A percentile compares a stretch with the other conserved stretches of the same genome.
Evolutionary conservation across 2,329 filamentous ascomycete genomes (phyloP).

Genomic region (Ascomycota sp.): DNA sequence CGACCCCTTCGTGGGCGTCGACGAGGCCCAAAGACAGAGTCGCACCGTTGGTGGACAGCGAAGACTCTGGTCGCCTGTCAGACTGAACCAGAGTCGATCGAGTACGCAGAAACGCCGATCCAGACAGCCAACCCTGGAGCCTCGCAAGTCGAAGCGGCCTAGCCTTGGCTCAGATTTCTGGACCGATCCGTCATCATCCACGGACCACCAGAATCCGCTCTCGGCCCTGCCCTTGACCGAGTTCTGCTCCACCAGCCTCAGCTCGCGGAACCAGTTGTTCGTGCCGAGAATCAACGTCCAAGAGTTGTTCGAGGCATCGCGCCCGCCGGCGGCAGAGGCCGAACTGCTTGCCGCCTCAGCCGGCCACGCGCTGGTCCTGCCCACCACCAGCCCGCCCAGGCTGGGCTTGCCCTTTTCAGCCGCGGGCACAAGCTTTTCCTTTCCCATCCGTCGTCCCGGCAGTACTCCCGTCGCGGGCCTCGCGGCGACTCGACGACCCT

Average conservation of each 20-base stretch:
- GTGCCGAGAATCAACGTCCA: conserved; percentile 21
- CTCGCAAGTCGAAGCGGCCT: conserved; percentile 28
- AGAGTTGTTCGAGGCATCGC: conserved; percentile 16
- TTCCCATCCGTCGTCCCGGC: conserved; percentile 35
- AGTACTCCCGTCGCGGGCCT: conserved; percentile 21
- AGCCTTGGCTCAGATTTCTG: conserved; percentile 34
- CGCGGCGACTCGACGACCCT: conserved; percentile 26
- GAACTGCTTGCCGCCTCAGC: neutral
- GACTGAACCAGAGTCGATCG: conserved; percentile 26
- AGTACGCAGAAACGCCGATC: conserved; percentile 35
- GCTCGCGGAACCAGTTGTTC: conserved; percentile 16
- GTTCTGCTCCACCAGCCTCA: conserved; percentile 14
- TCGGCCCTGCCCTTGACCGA: conserved; percentile 7
- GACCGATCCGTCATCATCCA: conserved; percentile 21
- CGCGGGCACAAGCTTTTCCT: conserved; percentile 31
- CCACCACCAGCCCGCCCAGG: conserved; percentile 20
- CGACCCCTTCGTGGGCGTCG: conserved; percentile 12
- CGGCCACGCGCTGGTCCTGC: conserved; percentile 5
- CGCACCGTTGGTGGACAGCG: conserved; percentile 29
- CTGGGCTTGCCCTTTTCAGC: conserved; percentile 39
- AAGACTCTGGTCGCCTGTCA: conserved; percentile 31
- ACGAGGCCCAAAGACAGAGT: conserved; percentile 19
- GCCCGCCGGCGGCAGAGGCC: conserved; percentile 2
- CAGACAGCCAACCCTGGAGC: conserved; percentile 23
- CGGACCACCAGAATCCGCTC: conserved; percentile 5